These are phyloP conservation scores for Colletotrichum paranaense DNA, from an alignment of 2,329 filamentous ascomycete species.

Conservation along the genomic window DNA sequence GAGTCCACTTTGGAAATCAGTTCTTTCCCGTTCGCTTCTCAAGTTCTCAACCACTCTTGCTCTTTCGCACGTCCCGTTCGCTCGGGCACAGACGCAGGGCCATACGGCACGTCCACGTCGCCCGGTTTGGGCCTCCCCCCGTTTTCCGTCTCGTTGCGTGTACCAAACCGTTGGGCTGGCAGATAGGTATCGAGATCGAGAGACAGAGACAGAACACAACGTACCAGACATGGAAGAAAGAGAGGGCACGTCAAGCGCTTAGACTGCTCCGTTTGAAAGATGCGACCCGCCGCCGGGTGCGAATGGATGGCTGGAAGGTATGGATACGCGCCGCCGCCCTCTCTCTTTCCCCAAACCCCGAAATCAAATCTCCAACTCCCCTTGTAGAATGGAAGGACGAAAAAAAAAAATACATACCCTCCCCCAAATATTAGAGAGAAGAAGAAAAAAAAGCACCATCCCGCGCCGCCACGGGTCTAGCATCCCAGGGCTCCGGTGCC, in stretches of 20 bases:
- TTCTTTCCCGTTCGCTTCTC: too few species aligned
- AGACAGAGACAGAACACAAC: not conserved
- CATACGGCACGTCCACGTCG: not conserved
- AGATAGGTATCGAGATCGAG: not conserved
- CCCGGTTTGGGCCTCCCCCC: not conserved
- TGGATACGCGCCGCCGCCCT: not conserved
- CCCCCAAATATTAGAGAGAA: not conserved
- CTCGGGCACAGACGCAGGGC: not conserved
- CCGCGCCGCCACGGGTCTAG: constrained; percentile 6
- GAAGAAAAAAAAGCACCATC: not conserved
- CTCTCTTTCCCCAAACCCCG: not conserved
- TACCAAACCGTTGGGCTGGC: constrained; percentile 3
- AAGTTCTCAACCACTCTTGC: not conserved
- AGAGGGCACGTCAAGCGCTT: not conserved
- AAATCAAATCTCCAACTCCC: not conserved
- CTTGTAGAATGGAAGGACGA: too few species aligned
- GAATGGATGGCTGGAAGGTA: not conserved
- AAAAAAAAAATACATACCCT: not conserved
- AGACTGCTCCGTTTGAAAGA: not conserved
- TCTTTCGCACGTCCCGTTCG: not conserved
- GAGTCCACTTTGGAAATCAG: constrained; percentile 19
- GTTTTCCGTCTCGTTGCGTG: not conserved
- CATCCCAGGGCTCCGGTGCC: constrained; percentile 26
- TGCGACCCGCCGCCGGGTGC: not conserved
- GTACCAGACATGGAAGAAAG: not conserved